Base-by-base conservation (phyloP, 805 yeast species). In the Cyberlindnera veronae region DNA sequence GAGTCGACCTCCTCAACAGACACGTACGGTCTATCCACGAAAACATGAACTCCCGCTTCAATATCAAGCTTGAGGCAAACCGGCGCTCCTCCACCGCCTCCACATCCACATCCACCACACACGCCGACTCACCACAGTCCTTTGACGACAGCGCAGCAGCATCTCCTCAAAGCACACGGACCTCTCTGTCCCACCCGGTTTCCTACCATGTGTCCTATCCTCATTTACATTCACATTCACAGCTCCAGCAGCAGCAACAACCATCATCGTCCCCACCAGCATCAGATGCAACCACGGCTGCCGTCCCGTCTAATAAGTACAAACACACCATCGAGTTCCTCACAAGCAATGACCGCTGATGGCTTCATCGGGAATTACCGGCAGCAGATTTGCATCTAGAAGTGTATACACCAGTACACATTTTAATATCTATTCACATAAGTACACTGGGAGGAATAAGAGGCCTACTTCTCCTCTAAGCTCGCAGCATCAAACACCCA, bases 401-500 rank as follows among this genome's bases (percentile, higher is more conserved):
- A n/a, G n/a, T n/a, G n/a, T n/a, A n/a, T n/a, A n/a, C n/a, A n/a
- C n/a, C n/a, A n/a, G n/a, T n/a, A n/a, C n/a, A n/a, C n/a, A n/a
- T n/a, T n/a, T n/a, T n/a, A n/a, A n/a, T n/a, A n/a, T n/a, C n/a
- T n/a, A n/a, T n/a, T n/a, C n/a, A n/a, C n/a, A n/a, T n/a, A n/a
- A n/a, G n/a, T n/a, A n/a, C n/a, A n/a, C n/a, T n/a, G n/a, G n/a
- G n/a, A n/a, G n/a, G n/a, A n/a, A n/a, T n/a, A n/a, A n/a, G n/a
- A n/a, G n/a, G n/a, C n/a, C n/a, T 16, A 16, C 29, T 20, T 23
- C 21, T 7, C n/a, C n/a, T n/a, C n/a, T n/a, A n/a, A n/a, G n/a
- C 41, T 45, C 1, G 33, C 45, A n/a, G 48, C 38, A 36, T 56
- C 58, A 51, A 65, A 79, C 8, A 77, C 78, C 47, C 68, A 66